Base-by-base conservation (phyloP, 768 basidiomycete species). In the Phylloporus sp. region DNA sequence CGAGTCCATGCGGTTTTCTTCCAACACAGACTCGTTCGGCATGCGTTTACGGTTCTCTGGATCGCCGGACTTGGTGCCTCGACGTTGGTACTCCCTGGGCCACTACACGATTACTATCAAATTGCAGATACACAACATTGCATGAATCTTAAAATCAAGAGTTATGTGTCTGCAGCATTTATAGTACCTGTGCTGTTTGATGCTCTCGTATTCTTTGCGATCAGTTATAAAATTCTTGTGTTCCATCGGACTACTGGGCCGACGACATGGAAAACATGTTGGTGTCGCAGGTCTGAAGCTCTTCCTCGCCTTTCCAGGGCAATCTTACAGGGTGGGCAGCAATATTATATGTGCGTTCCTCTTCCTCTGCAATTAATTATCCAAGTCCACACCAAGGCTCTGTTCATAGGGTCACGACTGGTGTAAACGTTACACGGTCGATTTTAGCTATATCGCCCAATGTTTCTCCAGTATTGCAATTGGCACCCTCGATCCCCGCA, bases 311-410 rank as follows among this genome's bases (percentile, higher is more conserved):
- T 75, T 44, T 69, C 72, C 5, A 59, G 51, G 39, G 66, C 66
- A 11, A 20, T 76, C 6, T 49, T 76, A 12, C 59, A 64, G n/a
- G 70, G 70, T 24, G 73, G 74, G 15, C 72, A 75, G 47, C 59
- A 60, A 22, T 75, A 74, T 51, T 73, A 75, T 51, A 32, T 69
- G 74, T 72, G 55, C 34, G 68, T 40, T 31, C 29, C 27, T n/a
- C 29, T 29, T n/a, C 23, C 27, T 23, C 5, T 32, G n/a, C 12
- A 7, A 6, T 38, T 9, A n/a, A n/a, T 32, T 9, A 32, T 41
- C 32, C 44, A 6, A 28, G 23, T 24, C n/a, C n/a, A n/a, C n/a
- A 15, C 29, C 6, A 39, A 49, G 10, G 32, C 18, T n/a, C 18
- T 6, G 34, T 15, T 36, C n/a, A 15, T 32, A 75, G 74, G 20